Conservation (phyloP, 345 rosid genomes). For the Citrus cavaleriei region DNA sequence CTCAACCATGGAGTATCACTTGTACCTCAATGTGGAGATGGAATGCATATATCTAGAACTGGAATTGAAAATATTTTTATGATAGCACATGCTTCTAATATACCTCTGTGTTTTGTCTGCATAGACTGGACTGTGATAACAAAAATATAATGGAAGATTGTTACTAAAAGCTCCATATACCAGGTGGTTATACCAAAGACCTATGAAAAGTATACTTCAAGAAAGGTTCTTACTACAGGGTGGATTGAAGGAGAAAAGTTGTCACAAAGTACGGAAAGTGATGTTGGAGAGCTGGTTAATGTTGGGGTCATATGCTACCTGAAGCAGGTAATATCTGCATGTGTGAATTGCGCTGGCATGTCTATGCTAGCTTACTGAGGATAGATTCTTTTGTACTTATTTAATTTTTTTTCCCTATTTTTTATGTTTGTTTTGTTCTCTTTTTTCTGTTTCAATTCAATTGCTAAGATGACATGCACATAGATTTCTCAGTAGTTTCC, state of each 20-base stretch:
- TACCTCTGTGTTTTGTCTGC: not conserved
- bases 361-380: not conserved
- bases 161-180: constrained; percentile 12
- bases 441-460: not conserved
- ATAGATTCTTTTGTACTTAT: not conserved
- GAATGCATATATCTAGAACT: not conserved
- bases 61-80: not conserved
- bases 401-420: not conserved
- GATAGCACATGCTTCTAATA: not conserved
- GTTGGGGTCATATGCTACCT: constrained; percentile 97
- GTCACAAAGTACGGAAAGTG: constrained; percentile 93
- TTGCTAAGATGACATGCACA: not conserved
- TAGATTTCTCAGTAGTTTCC: not conserved
- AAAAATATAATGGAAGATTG: not conserved
- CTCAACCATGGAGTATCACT: not conserved
- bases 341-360: not conserved
- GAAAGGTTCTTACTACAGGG: constrained; percentile 90
- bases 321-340: constrained; percentile 63
- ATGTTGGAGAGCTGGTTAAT: constrained; percentile 87
- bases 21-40: not conserved
- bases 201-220: constrained; percentile 70
- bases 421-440: not conserved
- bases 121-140: not conserved
- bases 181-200: constrained; percentile 92
- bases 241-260: constrained; percentile 94